Conservation (phyloP, 306 rosid genomes). For the Cucurbita pepo region DNA sequence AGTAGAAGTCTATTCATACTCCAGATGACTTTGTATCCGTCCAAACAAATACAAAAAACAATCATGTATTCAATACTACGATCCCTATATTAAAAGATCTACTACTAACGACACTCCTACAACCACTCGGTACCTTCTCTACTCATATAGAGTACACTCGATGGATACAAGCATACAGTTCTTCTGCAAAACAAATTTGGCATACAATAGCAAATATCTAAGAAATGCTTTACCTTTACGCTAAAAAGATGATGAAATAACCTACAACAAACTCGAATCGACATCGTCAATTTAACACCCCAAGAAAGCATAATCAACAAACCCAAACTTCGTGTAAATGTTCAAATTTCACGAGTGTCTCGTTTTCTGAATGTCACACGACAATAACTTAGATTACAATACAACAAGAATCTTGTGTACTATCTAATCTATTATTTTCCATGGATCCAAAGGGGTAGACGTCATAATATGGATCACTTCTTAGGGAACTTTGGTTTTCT, state of each 20-base stretch:
- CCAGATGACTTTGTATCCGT: too few relatives aligned
- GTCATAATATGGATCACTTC: background rate
- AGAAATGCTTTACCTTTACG: background rate
- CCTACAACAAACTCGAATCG: background rate
- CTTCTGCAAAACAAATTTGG: background rate
- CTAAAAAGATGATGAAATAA: background rate
- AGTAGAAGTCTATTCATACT: too few relatives aligned
- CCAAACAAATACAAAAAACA: too few relatives aligned
- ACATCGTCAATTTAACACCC: background rate
- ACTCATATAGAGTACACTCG: too few relatives aligned
- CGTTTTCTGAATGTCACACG: background rate
- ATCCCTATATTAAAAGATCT: too few relatives aligned
- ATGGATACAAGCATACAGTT: background rate
- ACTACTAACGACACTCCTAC: background rate
- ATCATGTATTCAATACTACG: background rate
- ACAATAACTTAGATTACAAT: background rate
- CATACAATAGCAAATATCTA: background rate
- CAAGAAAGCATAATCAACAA: background rate
- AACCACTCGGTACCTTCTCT: too few relatives aligned
- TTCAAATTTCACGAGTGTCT: background rate
- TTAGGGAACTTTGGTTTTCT: constrained; percentile 55
- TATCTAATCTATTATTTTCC: background rate
- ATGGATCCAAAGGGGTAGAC: background rate
- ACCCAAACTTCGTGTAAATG: background rate
- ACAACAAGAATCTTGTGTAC: background rate